Percentiles rank a stretch among this genome's conserved stretches.
These are phyloP conservation scores for Lathyrus oleraceus DNA, from an alignment of 306 rosid species.

Conservation along the genomic window DNA sequence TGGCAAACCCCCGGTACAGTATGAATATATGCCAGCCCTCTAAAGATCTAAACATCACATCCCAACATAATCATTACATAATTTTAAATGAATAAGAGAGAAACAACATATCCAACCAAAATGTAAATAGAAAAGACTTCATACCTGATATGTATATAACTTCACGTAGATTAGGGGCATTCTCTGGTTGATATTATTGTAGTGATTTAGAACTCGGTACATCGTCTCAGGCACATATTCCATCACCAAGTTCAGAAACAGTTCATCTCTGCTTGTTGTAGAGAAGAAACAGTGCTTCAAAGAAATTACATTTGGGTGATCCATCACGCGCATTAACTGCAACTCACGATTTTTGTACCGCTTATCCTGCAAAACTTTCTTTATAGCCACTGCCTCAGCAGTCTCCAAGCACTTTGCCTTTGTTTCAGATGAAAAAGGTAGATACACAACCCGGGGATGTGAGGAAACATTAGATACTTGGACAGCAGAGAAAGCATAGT, in stretches of 20 bases:
- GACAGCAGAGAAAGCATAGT: slow-evolving; percentile 9
- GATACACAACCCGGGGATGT: slow-evolving; percentile 10
- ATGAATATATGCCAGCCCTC: slow-evolving; percentile 94
- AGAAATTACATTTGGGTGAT: slow-evolving; percentile 85
- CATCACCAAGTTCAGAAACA: slow-evolving; percentile 89
- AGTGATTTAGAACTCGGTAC: slow-evolving; percentile 78
- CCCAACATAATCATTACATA: slow-evolving; percentile 27
- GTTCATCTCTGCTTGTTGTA: slow-evolving; percentile 80
- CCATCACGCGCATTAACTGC: slow-evolving; percentile 94
- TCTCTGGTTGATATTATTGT: slow-evolving; percentile 76
- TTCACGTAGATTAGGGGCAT: slow-evolving; percentile 92
- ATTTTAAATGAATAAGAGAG: slow-evolving; percentile 13
- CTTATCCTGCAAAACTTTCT: slow-evolving; percentile 90
- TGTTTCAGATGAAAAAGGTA: slow-evolving; percentile 30
- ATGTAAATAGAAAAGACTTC: slow-evolving; percentile 27
- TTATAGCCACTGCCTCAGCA: slow-evolving; percentile 85
- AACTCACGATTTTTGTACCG: slow-evolving; percentile 91
- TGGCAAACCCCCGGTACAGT: slow-evolving; percentile 88
- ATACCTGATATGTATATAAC: slow-evolving; percentile 91
- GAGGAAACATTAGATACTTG: slow-evolving; percentile 37
- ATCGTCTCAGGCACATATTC: slow-evolving; percentile 93
- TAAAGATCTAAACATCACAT: slow-evolving; percentile 62
- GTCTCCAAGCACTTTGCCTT: slow-evolving; percentile 95
- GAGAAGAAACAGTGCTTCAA: slow-evolving; percentile 90
- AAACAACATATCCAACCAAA: slow-evolving; percentile 12